Evolutionary conservation across 768 basidiomycete genomes (phyloP), one percentile per base, ranked within the genome.

Genomic region (Coprinopsis sp.): DNA sequence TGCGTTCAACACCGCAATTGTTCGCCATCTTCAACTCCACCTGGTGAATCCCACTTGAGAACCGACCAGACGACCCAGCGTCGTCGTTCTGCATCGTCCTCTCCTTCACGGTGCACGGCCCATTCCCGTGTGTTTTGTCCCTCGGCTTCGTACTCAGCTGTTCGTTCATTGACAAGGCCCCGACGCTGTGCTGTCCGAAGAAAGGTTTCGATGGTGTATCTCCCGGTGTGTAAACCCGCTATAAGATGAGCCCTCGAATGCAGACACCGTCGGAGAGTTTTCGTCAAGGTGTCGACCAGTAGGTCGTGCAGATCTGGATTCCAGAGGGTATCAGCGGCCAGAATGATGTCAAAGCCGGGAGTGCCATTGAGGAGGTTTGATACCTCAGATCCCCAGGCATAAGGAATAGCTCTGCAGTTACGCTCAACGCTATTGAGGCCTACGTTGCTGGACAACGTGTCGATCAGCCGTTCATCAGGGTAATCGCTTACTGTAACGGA

Each of bases 301-400:
- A 71, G 52, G 0, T 39, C 51, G 53, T 89, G 87, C 3, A 74
- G 52, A 19, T 79, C 78, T 3, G 82, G 62, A 56, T 88, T 85
- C 88, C 87, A 90, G 1, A 91, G 64, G 24, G 86, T 88, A 57
- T 90, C 88, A 11, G 87, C 82, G 0, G 86, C 84, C 19, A 88
- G 51, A 25, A 90, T 65, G 31, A 86, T 49, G 55, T 90, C 85
- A 58, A 85, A 84, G 13, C 67, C 64, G 13, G 57, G 60, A 6
- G 45, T 44, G 28, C 44, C 52, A 22, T 47, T 51, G 6, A 64
- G 50, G 12, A 67, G 44, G 2, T 58, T 22, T 0, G 69, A 54
- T 7, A 74, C 56, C 53, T 81, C 77, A 5, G 74, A 63, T 2
- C 84, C 86, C 86, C 86, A 89, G 6, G 72, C 78, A 54, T 82